These are phyloP conservation scores for Sporothrix pallida DNA, from an alignment of 2,329 filamentous ascomycete genomes.

Conservation along the genomic window DNA sequence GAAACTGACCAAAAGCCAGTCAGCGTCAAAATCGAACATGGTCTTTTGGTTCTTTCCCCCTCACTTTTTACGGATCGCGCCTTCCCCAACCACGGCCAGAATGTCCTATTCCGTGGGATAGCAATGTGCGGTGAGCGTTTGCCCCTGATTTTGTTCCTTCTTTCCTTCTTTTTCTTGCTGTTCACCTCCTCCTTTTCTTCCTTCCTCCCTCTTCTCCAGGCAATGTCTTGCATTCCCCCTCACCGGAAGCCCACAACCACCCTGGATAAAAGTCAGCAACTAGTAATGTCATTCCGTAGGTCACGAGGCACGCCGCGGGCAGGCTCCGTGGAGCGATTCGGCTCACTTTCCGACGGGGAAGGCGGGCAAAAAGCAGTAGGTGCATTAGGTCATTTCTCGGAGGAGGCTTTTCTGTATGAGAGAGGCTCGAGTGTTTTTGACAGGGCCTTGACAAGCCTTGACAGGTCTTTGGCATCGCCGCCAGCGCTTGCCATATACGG, in stretches of 20 bases:
- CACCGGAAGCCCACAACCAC: neutral
- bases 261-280: neutral
- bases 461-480: neutral
- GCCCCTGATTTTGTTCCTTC: neutral
- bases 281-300: neutral
- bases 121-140: too few species aligned
- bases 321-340: slow-evolving; percentile 19
- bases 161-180: neutral
- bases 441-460: neutral
- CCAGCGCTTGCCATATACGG: slow-evolving; percentile 12
- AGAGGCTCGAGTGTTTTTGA: neutral
- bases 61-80: neutral
- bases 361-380: neutral
- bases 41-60: neutral
- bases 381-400: slow-evolving; percentile 3
- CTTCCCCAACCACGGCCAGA: neutral
- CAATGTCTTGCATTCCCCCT: slow-evolving; percentile 13
- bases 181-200: neutral
- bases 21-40: neutral
- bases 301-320: slow-evolving; percentile 4
- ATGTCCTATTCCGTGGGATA: neutral
- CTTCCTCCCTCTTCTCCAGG: neutral
- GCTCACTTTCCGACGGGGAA: slow-evolving; percentile 16
- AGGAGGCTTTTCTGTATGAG: neutral
- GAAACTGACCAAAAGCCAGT: neutral